These are phyloP conservation scores for Rhypophila decipiens DNA, from an alignment of 495 filamentous ascomycete genomes.

Conservation along the genomic window DNA sequence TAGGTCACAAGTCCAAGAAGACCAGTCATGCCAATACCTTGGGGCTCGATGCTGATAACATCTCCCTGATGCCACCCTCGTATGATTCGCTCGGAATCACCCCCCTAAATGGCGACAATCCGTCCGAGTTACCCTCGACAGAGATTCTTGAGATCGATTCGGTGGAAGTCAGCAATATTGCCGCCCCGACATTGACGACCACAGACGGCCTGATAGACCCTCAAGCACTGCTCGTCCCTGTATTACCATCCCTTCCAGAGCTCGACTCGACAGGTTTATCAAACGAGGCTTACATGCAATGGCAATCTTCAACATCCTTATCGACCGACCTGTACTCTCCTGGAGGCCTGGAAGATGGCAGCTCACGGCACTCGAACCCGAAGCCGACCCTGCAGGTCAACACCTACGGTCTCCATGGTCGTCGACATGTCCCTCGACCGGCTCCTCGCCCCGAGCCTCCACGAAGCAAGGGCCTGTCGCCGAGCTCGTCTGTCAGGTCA, in stretches of 20 bases:
- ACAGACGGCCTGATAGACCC: constrained; percentile 21
- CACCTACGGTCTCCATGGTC: constrained; percentile 21
- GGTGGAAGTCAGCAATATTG: constrained; percentile 18
- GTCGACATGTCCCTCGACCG: constrained; percentile 16
- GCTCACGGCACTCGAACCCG: neutral
- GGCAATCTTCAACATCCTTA: constrained; percentile 12
- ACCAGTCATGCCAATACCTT: neutral
- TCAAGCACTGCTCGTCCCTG: constrained; percentile 19
- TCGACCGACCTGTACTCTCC: neutral
- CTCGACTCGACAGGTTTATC: constrained; percentile 23
- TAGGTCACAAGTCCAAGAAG: constrained; percentile 39
- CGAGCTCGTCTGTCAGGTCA: constrained; percentile 35
- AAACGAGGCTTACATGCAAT: constrained; percentile 14
- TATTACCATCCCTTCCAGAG: constrained; percentile 18
- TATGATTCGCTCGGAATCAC: constrained; percentile 34
- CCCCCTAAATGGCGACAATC: neutral
- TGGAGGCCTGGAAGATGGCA: constrained; percentile 7
- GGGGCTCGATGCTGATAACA: constrained; percentile 15
- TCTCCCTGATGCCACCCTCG: constrained; percentile 27
- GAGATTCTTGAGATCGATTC: constrained; percentile 43
- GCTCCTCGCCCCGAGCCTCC: constrained; percentile 8
- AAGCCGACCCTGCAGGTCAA: constrained; percentile 24
- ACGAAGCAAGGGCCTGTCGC: constrained; percentile 28
- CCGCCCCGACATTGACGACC: constrained; percentile 5
- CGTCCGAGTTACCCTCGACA: constrained; percentile 33